phyloP scores from a whole-genome alignment of 2,329 filamentous ascomycete genomes.

The Lachnellula cervina region DNA sequence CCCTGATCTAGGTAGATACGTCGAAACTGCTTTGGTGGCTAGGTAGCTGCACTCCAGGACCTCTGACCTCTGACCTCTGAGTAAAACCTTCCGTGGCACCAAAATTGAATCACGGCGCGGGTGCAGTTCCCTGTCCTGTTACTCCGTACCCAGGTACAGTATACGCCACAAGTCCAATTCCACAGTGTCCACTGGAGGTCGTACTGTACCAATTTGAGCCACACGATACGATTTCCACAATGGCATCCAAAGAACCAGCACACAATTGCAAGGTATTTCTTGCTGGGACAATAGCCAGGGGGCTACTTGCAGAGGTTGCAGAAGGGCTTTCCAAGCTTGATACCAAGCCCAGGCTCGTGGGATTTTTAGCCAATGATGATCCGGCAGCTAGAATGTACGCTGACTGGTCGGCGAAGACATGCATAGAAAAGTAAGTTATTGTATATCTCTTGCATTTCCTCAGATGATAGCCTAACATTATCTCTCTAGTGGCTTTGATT shows the following conservation, averaged over 20 bases:
- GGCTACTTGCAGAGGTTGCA: slow-evolving; percentile 71
- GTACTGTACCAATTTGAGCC: no score
- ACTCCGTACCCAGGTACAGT: no score
- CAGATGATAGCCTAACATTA: slow-evolving; percentile 2
- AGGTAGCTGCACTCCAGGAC: no score
- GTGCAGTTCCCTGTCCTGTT: no score
- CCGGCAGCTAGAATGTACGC: slow-evolving; percentile 90
- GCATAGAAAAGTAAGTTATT: slow-evolving; percentile 78
- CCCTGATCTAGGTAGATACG: no score
- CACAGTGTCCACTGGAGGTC: no score
- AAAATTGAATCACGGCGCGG: no score
- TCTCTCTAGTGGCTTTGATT: slow-evolving; percentile 71
- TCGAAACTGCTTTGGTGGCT: no score
- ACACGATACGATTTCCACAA: slow-evolving; percentile 1
- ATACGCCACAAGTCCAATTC: no score
- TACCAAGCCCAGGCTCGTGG: slow-evolving; percentile 73
- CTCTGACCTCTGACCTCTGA: no score
- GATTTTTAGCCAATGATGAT: slow-evolving; percentile 88
- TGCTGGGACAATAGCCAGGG: slow-evolving; percentile 80
- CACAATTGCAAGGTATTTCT: slow-evolving; percentile 86
- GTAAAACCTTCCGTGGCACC: no score
- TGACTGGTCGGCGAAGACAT: slow-evolving; percentile 96
- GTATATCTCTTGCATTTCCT: not conserved
- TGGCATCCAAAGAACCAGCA: slow-evolving; percentile 11
- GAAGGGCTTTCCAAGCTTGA: slow-evolving; percentile 68